Conservation (phyloP, 495 filamentous ascomycete genomes). For the Xylaria bambusicola region DNA sequence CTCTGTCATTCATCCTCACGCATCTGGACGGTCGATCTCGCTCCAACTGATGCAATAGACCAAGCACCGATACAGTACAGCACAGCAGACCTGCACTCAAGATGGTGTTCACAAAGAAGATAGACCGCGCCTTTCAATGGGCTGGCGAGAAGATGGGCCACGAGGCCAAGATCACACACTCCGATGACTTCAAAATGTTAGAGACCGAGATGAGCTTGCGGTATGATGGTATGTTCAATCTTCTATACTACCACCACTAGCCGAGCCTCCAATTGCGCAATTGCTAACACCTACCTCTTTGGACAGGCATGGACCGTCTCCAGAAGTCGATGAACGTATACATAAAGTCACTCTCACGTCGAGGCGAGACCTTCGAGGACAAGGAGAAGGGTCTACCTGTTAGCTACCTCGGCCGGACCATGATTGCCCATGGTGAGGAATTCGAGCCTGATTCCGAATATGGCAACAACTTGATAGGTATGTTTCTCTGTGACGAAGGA, state of each 20-base stretch:
- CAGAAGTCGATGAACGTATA: constrained; percentile 88
- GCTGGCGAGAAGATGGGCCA: constrained; percentile 95
- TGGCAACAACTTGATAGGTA: constrained; percentile 82
- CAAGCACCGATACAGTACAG: not conserved
- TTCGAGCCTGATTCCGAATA: constrained; percentile 92
- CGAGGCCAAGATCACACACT: constrained; percentile 83
- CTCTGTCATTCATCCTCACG: no score
- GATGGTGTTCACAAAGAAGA: constrained; percentile 95
- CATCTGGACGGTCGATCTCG: not conserved
- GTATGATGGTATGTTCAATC: constrained; percentile 72
- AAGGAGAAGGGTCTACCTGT: constrained; percentile 76
- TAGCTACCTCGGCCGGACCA: constrained; percentile 78
- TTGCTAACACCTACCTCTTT: constrained; percentile 3
- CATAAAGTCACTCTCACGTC: constrained; percentile 87
- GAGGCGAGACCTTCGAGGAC: constrained; percentile 82
- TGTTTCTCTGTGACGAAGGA: constrained; percentile 27
- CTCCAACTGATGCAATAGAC: not conserved
- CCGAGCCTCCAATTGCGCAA: not conserved
- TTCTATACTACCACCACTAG: not conserved
- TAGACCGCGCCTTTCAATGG: constrained; percentile 98
- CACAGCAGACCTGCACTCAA: constrained; percentile 12
- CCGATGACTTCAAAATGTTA: constrained; percentile 90
- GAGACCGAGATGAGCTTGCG: constrained; percentile 92
- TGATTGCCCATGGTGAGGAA: constrained; percentile 91
- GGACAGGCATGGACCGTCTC: constrained; percentile 85